phyloP scores from a whole-genome alignment of 208 protist species.

The Leishmania lainsoni region DNA sequence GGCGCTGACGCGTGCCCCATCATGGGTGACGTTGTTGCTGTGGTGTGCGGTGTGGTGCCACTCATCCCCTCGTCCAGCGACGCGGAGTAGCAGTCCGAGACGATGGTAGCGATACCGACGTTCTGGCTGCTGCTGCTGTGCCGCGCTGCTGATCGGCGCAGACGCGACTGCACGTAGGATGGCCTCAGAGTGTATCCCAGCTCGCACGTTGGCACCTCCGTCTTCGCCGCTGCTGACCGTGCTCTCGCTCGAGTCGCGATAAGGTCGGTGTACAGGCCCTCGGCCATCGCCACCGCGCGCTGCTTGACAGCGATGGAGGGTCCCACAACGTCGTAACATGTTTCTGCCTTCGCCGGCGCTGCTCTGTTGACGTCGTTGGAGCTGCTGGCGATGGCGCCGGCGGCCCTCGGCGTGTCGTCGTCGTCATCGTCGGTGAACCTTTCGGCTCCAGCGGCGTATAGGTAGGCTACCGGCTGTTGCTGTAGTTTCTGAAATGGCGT shows the following conservation, averaged over 20 bases:
- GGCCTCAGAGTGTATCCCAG: constrained; percentile 51
- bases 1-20: not conserved
- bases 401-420: not conserved
- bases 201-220: constrained; percentile 43
- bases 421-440: not conserved
- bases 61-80: not conserved
- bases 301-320: constrained; percentile 43
- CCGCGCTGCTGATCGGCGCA: not conserved
- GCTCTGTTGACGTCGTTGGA: not conserved
- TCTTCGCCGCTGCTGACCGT: not conserved
- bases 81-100: constrained; percentile 5
- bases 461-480: not conserved
- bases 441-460: not conserved
- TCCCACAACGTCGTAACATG: constrained; percentile 37
- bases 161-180: constrained; percentile 31
- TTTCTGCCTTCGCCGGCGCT: not conserved
- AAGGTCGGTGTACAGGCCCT: constrained; percentile 40
- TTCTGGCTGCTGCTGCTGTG: not conserved
- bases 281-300: constrained; percentile 39
- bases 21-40: constrained; percentile 3
- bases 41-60: constrained; percentile 7
- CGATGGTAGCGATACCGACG: not conserved
- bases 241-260: not conserved
- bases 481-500: not conserved
- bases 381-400: not conserved